Evolutionary conservation across 352 stramenopile genomes (phyloP), one percentile per base, ranked within the genome.

Genomic region (Peronospora destructor): DNA sequence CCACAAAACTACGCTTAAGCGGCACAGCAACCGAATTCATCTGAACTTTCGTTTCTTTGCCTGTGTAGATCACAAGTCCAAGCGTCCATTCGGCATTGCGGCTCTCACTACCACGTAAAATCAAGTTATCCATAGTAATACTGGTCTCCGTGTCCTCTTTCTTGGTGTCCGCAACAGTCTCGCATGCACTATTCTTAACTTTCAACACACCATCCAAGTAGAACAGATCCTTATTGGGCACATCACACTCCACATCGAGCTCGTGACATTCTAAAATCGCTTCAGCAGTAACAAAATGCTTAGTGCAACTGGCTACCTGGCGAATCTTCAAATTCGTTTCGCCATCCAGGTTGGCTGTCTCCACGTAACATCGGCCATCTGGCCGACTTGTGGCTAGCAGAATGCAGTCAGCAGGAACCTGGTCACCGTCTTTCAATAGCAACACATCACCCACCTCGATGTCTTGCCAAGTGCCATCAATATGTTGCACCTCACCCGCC

Each of bases 301-400:
- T 91, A 13, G 80, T 91, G 38, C 71, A 75, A 39, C 78, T 86
- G 3, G 77, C 68, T 4, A 90, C 79, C 17, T 62, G 74, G n/a
- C 84, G 75, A 37, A 95, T 91, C 50, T 95, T 95, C 33, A 95
- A 51, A 44, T 93, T 93, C 12, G 84, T 95, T 63, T 95, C 84
- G 9, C 84, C 84, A 49, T 95, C 84, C 35, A 95, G 45, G 37
- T 94, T 95, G 3, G 78, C 75, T 17, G 84, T 95, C 50, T 95
- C 82, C 1, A 95, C 71, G 48, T 93, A 94, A 46, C 77, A 91
- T 12, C 81, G 66, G 1, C 84, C 84, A 56, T 92, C 82, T 0
- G 73, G 37, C 23, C 78, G 73, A 45, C 68, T 90, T 4, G 84
- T 92, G 0, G 80, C 77, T 8, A 95, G 51, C 13, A 95, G 35